A percentile compares a stretch with the other conserved stretches of the same genome.
These are phyloP conservation scores for Biscutella laevigata DNA, from an alignment of 441 rosid genomes.

Conservation along the genomic window DNA sequence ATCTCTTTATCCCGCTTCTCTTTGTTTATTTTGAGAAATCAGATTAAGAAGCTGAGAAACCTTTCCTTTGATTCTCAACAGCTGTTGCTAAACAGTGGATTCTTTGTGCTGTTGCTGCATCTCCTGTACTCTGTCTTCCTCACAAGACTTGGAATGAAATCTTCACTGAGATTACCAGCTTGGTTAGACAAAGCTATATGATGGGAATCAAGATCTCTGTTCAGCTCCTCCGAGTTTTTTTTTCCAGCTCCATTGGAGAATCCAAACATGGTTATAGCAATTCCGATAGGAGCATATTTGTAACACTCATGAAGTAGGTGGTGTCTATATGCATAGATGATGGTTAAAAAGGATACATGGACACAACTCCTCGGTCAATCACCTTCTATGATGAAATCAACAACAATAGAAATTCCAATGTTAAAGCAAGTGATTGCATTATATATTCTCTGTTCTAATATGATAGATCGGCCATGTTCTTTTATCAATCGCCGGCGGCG, in stretches of 20 bases:
- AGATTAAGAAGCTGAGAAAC: conserved; percentile 1
- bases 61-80: conserved; percentile 28
- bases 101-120: conserved; percentile 73
- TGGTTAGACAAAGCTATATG: conserved; percentile 75
- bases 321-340: neutral
- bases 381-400: neutral
- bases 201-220: conserved; percentile 3
- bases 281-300: conserved; percentile 2
- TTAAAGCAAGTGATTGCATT: neutral
- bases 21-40: neutral
- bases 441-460: neutral
- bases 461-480: too few relatives aligned
- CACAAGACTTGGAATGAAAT: conserved; percentile 70
- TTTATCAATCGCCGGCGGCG: too few relatives aligned
- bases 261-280: conserved; percentile 2
- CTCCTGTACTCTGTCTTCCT: conserved; percentile 66
- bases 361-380: neutral
- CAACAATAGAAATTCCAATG: neutral
- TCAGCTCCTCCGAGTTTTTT: neutral
- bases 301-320: neutral
- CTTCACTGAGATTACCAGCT: conserved; percentile 58
- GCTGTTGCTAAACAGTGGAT: conserved; percentile 74
- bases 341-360: neutral
- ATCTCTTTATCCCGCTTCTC: neutral
- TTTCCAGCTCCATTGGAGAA: conserved; percentile 7